These are phyloP conservation scores for Neofusicoccum laricinum DNA, from an alignment of 2,329 filamentous ascomycete genomes.

Conservation along the genomic window DNA sequence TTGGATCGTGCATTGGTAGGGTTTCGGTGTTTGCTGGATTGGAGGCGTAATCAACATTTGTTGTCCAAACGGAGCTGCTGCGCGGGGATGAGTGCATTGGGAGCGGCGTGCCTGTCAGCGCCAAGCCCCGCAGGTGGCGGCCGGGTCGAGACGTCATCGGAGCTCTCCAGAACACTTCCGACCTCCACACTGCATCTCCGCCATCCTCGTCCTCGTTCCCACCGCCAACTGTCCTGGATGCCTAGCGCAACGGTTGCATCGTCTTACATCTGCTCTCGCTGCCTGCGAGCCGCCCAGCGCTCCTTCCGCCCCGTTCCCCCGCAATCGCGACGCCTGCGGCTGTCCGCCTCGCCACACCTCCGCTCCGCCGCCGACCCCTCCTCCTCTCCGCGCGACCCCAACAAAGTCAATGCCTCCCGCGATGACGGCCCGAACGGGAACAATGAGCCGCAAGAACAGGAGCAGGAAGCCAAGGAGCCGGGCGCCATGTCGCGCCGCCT, in stretches of 20 bases:
- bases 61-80: background rate
- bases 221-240: background rate
- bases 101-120: background rate
- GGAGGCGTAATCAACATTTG: background rate
- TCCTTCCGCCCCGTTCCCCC: slow-evolving; percentile 15
- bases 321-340: slow-evolving; percentile 17
- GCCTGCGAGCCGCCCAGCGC: slow-evolving; percentile 31
- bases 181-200: background rate
- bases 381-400: slow-evolving; percentile 19
- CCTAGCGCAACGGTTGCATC: background rate
- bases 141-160: slow-evolving; percentile 11
- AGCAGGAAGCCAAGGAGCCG: slow-evolving; percentile 31
- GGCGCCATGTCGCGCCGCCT: slow-evolving; percentile 59
- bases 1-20: slow-evolving; percentile 13
- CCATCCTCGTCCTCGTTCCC: background rate
- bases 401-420: slow-evolving; percentile 21
- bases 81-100: background rate
- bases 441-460: background rate
- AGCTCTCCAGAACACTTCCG: background rate
- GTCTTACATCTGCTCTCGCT: slow-evolving; percentile 38
- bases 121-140: background rate
- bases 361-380: slow-evolving; percentile 24
- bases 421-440: background rate
- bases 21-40: background rate
- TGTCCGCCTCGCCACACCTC: slow-evolving; percentile 17